Evolutionary conservation across 2,329 filamentous ascomycete genomes (phyloP).

Genomic region (Orbilia ellipsospora): DNA sequence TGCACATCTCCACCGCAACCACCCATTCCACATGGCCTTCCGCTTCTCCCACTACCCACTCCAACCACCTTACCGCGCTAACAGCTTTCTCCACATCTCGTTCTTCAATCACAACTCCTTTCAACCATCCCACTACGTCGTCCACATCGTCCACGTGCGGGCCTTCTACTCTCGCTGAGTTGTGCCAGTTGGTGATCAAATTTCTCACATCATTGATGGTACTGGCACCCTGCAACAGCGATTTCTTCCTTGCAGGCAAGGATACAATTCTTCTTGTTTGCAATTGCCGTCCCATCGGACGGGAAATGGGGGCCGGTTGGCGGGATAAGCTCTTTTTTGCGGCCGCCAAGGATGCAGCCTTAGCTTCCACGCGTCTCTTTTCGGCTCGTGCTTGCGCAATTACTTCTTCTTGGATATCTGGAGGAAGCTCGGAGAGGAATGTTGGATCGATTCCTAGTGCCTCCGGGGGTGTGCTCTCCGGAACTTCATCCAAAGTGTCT

Average conservation of each 20-base stretch:
- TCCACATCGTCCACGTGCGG: slow-evolving; percentile 82
- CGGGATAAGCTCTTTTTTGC: slow-evolving; percentile 61
- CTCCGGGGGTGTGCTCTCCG: slow-evolving; percentile 28
- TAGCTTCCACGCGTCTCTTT: slow-evolving; percentile 54
- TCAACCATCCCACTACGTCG: slow-evolving; percentile 78
- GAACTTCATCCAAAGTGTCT: background rate
- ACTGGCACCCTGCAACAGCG: slow-evolving; percentile 58
- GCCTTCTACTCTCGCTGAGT: slow-evolving; percentile 76
- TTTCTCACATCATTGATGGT: slow-evolving; percentile 73
- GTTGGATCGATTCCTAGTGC: slow-evolving; percentile 60
- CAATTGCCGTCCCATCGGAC: slow-evolving; percentile 2
- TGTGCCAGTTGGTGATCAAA: slow-evolving; percentile 80
- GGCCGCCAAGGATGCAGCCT: slow-evolving; percentile 73
- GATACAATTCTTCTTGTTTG: slow-evolving; percentile 52
- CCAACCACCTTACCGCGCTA: slow-evolving; percentile 74
- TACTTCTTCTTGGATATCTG: slow-evolving; percentile 81
- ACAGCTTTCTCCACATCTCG: slow-evolving; percentile 79
- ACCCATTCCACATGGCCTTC: slow-evolving; percentile 50
- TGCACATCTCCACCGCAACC: slow-evolving; percentile 53
- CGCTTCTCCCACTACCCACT: slow-evolving; percentile 49
- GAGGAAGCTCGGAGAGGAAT: slow-evolving; percentile 84
- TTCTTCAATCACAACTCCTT: slow-evolving; percentile 78
- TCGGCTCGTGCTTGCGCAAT: slow-evolving; percentile 65
- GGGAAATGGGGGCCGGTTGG: slow-evolving; percentile 12
- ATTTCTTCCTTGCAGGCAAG: slow-evolving; percentile 57